Evolutionary conservation across 257 asterid genomes (phyloP).

Genomic region (Nicotiana sylvestris): DNA sequence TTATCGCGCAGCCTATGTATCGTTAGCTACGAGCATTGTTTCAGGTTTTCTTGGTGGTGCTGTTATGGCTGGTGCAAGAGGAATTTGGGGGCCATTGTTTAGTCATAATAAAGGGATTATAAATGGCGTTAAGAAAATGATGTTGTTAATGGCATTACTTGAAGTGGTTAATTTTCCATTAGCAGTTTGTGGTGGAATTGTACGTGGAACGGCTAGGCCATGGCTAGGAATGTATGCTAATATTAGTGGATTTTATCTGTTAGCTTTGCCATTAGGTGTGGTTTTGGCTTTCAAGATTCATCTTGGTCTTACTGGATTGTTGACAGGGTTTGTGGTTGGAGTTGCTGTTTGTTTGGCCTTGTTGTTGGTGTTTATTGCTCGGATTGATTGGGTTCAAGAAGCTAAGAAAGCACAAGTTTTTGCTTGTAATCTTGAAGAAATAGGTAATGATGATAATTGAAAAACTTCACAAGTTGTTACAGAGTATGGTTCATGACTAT

Average conservation of each 20-base stretch:
- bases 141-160: slow-evolving; percentile 56
- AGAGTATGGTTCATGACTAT: background rate
- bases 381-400: slow-evolving; percentile 75
- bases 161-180: slow-evolving; percentile 80
- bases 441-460: slow-evolving; percentile 2
- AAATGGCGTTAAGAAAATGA: slow-evolving; percentile 41
- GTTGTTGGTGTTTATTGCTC: slow-evolving; percentile 49
- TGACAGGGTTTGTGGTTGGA: slow-evolving; percentile 73
- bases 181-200: slow-evolving; percentile 79
- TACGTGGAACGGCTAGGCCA: slow-evolving; percentile 86
- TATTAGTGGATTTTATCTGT: slow-evolving; percentile 59
- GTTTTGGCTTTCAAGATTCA: slow-evolving; percentile 50
- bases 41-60: slow-evolving; percentile 53
- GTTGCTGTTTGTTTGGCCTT: slow-evolving; percentile 52
- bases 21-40: slow-evolving; percentile 23
- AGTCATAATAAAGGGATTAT: slow-evolving; percentile 47
- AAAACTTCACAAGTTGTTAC: background rate
- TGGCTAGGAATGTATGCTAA: slow-evolving; percentile 76
- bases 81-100: slow-evolving; percentile 64
- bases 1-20: slow-evolving; percentile 37
- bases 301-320: slow-evolving; percentile 64
- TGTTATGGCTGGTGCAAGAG: slow-evolving; percentile 47
- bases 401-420: slow-evolving; percentile 44
- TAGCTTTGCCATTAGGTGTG: slow-evolving; percentile 69
- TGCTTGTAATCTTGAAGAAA: slow-evolving; percentile 17